These are phyloP conservation scores for Arxiozyma slooffiae DNA, from an alignment of 1,139 yeast species.

Conservation along the genomic window DNA sequence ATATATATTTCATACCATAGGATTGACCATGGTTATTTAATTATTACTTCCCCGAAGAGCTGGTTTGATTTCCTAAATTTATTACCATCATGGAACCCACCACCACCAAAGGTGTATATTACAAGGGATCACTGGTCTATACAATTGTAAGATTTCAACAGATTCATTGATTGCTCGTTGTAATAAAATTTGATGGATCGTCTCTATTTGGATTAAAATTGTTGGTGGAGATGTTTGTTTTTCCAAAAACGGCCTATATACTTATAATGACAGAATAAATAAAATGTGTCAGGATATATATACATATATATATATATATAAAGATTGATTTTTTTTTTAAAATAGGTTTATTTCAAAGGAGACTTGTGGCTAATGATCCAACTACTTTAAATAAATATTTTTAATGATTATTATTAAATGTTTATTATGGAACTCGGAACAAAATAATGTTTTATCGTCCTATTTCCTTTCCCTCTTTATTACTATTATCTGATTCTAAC, in stretches of 20 bases:
- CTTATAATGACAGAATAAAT: slow-evolving; percentile 27
- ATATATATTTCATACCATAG: background rate
- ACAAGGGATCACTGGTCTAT: slow-evolving; percentile 35
- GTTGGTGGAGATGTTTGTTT: slow-evolving; percentile 82
- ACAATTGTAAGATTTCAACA: slow-evolving; percentile 56
- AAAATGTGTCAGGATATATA: background rate
- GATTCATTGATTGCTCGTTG: slow-evolving; percentile 54
- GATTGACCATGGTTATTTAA: slow-evolving; percentile 6
- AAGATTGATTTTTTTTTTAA: background rate
- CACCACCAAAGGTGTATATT: slow-evolving; percentile 8
- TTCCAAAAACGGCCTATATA: slow-evolving; percentile 54
- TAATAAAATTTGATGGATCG: slow-evolving; percentile 49
- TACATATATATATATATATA: too few relatives aligned
- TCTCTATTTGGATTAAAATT: slow-evolving; percentile 72
- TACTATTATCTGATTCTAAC: background rate
- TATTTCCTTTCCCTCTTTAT: background rate
- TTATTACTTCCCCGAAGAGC: background rate
- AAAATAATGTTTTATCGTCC: too few relatives aligned
- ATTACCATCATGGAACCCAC: background rate
- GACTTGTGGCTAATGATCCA: slow-evolving; percentile 26
- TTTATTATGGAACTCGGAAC: slow-evolving; percentile 48
- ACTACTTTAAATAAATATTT: slow-evolving; percentile 38
- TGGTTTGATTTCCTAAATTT: background rate
- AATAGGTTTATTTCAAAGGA: slow-evolving; percentile 39
- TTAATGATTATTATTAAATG: slow-evolving; percentile 55